A percentile compares a stretch with the other conserved stretches of the same genome.
These are phyloP conservation scores for Skeletonema tropicum DNA, from an alignment of 108 stramenopile genomes.

Conservation along the genomic window DNA sequence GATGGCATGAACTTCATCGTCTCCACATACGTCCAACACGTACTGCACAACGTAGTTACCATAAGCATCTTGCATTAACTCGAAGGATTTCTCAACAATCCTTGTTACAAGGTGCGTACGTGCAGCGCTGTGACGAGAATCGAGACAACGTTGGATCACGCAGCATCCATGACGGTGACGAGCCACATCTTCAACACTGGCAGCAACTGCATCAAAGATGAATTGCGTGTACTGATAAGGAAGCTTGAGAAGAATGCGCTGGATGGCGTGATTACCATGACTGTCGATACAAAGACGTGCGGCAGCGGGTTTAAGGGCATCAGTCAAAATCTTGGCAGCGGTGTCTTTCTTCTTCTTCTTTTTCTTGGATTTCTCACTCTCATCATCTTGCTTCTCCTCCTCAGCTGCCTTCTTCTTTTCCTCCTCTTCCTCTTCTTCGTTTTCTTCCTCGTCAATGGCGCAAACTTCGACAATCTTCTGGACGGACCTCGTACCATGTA, in stretches of 20 bases:
- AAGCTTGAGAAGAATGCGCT: conserved; percentile 91
- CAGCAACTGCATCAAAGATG: conserved; percentile 94
- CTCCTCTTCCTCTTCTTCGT: conserved; percentile 11
- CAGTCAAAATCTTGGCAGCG: conserved; percentile 83
- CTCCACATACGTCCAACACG: conserved; percentile 89
- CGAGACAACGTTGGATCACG: conserved; percentile 96
- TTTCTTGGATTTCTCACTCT: conserved; percentile 21
- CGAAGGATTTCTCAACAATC: conserved; percentile 92
- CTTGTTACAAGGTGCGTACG: conserved; percentile 86
- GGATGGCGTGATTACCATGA: conserved; percentile 97
- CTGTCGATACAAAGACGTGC: conserved; percentile 96
- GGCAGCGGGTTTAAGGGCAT: conserved; percentile 85
- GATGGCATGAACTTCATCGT: conserved; percentile 92
- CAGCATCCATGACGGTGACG: conserved; percentile 98
- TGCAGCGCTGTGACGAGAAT: conserved; percentile 86
- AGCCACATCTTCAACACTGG: conserved; percentile 91
- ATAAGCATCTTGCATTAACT: conserved; percentile 97
- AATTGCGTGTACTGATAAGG: conserved; percentile 88
- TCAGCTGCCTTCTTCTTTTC: conserved; percentile 16
- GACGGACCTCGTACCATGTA: conserved; percentile 96
- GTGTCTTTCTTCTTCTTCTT: conserved; percentile 55
- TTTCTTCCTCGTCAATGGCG: conserved; percentile 64
- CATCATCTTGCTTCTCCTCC: conserved; percentile 6
- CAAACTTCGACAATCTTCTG: conserved; percentile 97
- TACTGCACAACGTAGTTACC: conserved; percentile 96